Conservation (phyloP, 1,284 basidiomycete species). For the Tylopilus sp. region DNA sequence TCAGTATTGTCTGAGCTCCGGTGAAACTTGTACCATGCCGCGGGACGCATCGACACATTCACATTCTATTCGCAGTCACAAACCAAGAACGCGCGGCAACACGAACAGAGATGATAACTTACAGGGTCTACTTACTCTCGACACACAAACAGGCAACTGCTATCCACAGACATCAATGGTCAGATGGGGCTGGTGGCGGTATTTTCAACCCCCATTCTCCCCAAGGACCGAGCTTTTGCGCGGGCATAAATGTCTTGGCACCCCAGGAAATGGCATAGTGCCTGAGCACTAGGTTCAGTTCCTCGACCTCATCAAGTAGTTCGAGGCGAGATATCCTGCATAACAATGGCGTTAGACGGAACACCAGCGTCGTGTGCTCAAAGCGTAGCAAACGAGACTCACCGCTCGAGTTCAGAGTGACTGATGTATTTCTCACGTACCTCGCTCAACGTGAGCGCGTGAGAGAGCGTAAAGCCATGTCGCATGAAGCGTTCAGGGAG, state of each 20-base stretch:
- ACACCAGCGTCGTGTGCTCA: neutral
- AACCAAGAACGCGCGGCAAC: neutral
- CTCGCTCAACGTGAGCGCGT: constrained; percentile 33
- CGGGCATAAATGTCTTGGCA: constrained; percentile 24
- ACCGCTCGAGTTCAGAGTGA: constrained; percentile 61
- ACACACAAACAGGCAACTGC: neutral
- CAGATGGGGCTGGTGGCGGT: neutral
- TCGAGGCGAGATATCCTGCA: constrained; percentile 44
- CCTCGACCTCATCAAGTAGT: constrained; percentile 87
- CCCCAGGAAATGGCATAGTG: constrained; percentile 90
- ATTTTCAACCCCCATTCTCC: constrained; percentile 36
- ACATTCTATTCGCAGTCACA: neutral
- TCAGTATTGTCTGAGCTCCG: neutral
- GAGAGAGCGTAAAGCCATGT: constrained; percentile 44
- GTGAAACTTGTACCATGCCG: neutral
- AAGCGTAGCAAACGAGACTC: constrained; percentile 12
- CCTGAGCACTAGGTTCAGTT: constrained; percentile 78
- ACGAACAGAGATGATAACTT: neutral
- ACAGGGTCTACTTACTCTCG: neutral
- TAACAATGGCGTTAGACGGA: neutral
- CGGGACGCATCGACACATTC: neutral
- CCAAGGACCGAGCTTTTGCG: constrained; percentile 28
- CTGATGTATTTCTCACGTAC: constrained; percentile 57
- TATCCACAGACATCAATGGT: neutral
- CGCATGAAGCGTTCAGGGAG: constrained; percentile 60